These are phyloP conservation scores for Immersiporthe knoxdaviesiana DNA, from an alignment of 2,329 filamentous ascomycete genomes.

Conservation along the genomic window DNA sequence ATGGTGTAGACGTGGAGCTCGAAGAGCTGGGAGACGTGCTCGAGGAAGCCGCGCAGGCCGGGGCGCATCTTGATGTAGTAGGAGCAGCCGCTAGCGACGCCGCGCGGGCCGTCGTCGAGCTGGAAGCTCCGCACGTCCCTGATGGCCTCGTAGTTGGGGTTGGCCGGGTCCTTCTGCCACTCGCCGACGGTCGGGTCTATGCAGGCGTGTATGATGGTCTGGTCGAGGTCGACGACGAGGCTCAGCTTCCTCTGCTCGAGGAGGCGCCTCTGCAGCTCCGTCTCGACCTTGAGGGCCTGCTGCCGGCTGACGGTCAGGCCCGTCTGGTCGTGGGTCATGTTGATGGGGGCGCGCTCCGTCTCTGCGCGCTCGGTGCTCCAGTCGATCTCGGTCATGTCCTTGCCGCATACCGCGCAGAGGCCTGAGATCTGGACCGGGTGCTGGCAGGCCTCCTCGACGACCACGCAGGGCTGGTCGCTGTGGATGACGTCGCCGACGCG, in stretches of 20 bases:
- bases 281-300: slow-evolving; percentile 81
- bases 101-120: slow-evolving; percentile 79
- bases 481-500: slow-evolving; percentile 66
- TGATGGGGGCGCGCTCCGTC: slow-evolving; percentile 85
- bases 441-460: slow-evolving; percentile 87
- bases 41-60: slow-evolving; percentile 78
- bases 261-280: slow-evolving; percentile 82
- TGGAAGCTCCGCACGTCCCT: slow-evolving; percentile 89
- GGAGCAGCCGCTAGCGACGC: slow-evolving; percentile 73
- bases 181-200: slow-evolving; percentile 96
- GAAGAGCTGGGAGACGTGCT: slow-evolving; percentile 77
- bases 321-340: slow-evolving; percentile 92
- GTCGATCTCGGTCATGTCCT: slow-evolving; percentile 90
- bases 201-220: slow-evolving; percentile 97
- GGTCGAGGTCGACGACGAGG: slow-evolving; percentile 94
- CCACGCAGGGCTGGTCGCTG: slow-evolving; percentile 62
- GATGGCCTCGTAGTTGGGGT: slow-evolving; percentile 89
- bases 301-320: slow-evolving; percentile 81
- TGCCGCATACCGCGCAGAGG: slow-evolving; percentile 88
- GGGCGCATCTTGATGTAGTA: slow-evolving; percentile 99
- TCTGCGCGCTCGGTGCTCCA: slow-evolving; percentile 82
- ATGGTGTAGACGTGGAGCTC: slow-evolving; percentile 99
- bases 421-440: slow-evolving; percentile 92
- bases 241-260: slow-evolving; percentile 82
- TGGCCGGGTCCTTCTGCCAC: slow-evolving; percentile 86